Conservation (phyloP, 768 basidiomycete species). For the Trametes coccinea region DNA sequence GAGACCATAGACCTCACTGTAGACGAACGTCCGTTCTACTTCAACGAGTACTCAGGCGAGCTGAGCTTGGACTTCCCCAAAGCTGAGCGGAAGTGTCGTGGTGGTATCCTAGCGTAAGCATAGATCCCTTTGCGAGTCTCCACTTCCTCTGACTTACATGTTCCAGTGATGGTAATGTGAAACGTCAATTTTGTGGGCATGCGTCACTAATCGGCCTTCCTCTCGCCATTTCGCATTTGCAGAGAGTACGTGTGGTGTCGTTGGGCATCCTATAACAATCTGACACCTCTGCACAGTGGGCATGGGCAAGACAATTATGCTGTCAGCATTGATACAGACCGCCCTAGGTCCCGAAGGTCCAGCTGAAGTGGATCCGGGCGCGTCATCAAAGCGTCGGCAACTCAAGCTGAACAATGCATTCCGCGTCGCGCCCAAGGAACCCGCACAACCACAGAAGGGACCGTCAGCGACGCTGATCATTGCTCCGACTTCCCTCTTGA, state of each 20-base stretch:
- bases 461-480: constrained; percentile 82
- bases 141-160: background rate
- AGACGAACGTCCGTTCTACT: constrained; percentile 81
- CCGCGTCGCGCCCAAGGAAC: constrained; percentile 36
- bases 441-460: constrained; percentile 36
- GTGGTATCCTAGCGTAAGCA: constrained; percentile 85
- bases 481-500: constrained; percentile 85
- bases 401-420: constrained; percentile 66
- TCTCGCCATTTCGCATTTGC: background rate
- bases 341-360: constrained; percentile 50
- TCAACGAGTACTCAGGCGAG: constrained; percentile 91
- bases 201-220: background rate
- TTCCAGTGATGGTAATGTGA: background rate
- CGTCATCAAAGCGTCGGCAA: constrained; percentile 49
- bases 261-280: background rate
- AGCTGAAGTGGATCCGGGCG: constrained; percentile 29
- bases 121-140: too few relatives aligned
- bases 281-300: constrained; percentile 59
- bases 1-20: constrained; percentile 76
- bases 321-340: constrained; percentile 85
- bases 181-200: too few relatives aligned
- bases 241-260: constrained; percentile 23
- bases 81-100: constrained; percentile 72
- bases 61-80: constrained; percentile 83
- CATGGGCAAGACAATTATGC: constrained; percentile 95